Evolutionary conservation across 495 filamentous ascomycete genomes (phyloP).

Genomic region (Talaromyces borbonicus): DNA sequence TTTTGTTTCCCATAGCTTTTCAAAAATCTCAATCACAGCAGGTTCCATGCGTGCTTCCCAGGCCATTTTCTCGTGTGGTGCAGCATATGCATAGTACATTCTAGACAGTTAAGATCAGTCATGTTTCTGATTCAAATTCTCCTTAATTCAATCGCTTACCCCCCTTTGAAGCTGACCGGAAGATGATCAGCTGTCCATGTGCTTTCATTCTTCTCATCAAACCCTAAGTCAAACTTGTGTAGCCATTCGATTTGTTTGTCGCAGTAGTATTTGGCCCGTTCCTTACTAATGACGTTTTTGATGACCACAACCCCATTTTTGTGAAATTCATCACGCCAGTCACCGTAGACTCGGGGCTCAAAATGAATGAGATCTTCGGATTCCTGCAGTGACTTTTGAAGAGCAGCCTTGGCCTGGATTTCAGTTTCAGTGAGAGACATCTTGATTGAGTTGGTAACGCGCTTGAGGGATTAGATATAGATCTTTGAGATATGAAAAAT

Average conservation of each 20-base stretch:
- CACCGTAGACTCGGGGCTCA: slow-evolving; percentile 18
- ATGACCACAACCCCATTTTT: slow-evolving; percentile 25
- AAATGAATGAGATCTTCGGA: slow-evolving; percentile 15
- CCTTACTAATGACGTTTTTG: slow-evolving; percentile 20
- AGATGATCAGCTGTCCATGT: slow-evolving; percentile 32
- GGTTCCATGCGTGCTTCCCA: slow-evolving; percentile 34
- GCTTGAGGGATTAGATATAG: not conserved
- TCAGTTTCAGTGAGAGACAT: slow-evolving; percentile 11
- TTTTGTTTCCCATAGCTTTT: slow-evolving; percentile 30
- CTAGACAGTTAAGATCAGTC: not conserved
- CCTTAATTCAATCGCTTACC: slow-evolving; percentile 8
- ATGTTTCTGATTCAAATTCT: not conserved
- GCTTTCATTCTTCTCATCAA: slow-evolving; percentile 24
- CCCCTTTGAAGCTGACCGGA: slow-evolving; percentile 28
- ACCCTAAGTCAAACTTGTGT: slow-evolving; percentile 28
- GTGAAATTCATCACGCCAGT: slow-evolving; percentile 32
- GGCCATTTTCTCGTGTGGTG: slow-evolving; percentile 20
- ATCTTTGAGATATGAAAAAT: not conserved
- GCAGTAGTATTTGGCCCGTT: slow-evolving; percentile 22
- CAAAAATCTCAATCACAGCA: slow-evolving; percentile 27
- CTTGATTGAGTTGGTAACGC: not conserved
- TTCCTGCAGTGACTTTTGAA: slow-evolving; percentile 2
- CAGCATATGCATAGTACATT: slow-evolving; percentile 22
- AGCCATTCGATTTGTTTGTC: slow-evolving; percentile 30
- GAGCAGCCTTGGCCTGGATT: slow-evolving; percentile 11